These are phyloP conservation scores for Nakazawaea populi DNA, from an alignment of 805 yeast species.

Conservation along the genomic window DNA sequence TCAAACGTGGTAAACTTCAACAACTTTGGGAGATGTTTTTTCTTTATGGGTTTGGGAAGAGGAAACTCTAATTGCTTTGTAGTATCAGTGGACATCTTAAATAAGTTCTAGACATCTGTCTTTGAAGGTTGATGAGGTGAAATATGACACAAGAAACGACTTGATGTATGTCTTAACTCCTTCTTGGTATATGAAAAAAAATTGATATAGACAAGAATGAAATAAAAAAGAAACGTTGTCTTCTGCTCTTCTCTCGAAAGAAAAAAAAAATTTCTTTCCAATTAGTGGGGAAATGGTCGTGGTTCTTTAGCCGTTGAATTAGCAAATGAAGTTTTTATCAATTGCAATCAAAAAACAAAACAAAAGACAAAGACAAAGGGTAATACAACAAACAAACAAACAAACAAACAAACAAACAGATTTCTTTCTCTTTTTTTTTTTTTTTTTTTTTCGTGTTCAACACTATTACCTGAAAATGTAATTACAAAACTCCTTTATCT, in stretches of 20 bases:
- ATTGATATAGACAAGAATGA: background rate
- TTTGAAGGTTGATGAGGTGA: background rate
- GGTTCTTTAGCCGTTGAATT: background rate
- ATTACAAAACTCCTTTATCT: no score
- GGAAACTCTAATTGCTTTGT: background rate
- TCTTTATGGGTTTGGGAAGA: slow-evolving; percentile 7
- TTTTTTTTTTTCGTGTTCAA: no score
- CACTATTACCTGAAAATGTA: no score
- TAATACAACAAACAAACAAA: background rate
- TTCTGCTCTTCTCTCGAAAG: background rate
- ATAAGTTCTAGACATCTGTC: background rate
- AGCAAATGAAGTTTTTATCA: background rate
- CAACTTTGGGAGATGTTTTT: slow-evolving; percentile 7
- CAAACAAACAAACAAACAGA: no score
- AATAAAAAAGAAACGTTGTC: no score
- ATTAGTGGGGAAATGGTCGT: background rate
- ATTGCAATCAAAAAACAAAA: background rate
- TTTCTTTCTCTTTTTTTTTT: no score
- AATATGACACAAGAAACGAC: background rate
- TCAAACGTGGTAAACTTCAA: slow-evolving; percentile 10
- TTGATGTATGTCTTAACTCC: no score
- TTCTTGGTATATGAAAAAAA: no score
- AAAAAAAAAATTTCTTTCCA: background rate
- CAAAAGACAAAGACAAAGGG: background rate
- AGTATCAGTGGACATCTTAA: background rate